Evolutionary conservation across 2,329 filamentous ascomycete genomes (phyloP).

Genomic region (Aspergillus quadrilineatus): DNA sequence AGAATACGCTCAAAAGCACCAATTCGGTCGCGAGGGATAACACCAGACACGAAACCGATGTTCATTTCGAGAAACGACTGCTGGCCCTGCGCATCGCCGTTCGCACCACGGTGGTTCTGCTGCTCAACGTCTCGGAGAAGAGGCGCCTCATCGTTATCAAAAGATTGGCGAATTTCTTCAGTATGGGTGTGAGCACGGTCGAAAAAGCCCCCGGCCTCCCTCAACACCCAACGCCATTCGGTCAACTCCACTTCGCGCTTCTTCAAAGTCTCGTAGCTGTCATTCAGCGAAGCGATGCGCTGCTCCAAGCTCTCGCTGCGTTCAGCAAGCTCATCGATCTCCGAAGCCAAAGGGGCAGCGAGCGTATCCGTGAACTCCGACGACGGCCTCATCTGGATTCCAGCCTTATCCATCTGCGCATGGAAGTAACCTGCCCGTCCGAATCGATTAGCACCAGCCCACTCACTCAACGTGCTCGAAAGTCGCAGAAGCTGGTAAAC

Average conservation of each 20-base stretch:
- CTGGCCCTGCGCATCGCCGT: conserved; percentile 65
- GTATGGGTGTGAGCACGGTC: conserved; percentile 94
- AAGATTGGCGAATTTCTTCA: conserved; percentile 90
- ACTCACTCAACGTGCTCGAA: neutral
- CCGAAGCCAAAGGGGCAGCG: conserved; percentile 82
- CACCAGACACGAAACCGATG: conserved; percentile 96
- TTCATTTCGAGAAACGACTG: conserved; percentile 96
- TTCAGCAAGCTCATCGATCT: conserved; percentile 94
- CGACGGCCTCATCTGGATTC: conserved; percentile 81
- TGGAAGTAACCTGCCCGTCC: conserved; percentile 76
- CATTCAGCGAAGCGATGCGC: conserved; percentile 85
- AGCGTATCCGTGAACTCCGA: conserved; percentile 87
- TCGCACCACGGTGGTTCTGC: conserved; percentile 60
- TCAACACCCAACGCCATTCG: conserved; percentile 97
- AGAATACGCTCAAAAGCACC: conserved; percentile 95
- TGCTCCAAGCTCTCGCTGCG: conserved; percentile 90
- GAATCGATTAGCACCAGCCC: conserved; percentile 3
- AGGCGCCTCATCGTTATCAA: conserved; percentile 84
- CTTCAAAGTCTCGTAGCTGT: conserved; percentile 98
- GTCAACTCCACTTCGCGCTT: conserved; percentile 95
- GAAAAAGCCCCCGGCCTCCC: conserved; percentile 96
- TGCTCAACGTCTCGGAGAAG: conserved; percentile 91
- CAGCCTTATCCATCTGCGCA: conserved; percentile 89
- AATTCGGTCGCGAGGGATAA: conserved; percentile 89
- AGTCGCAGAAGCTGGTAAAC: conserved; percentile 35